Percentiles rank a stretch among this genome's conserved stretches.
Evolutionary conservation across 2,329 filamentous ascomycete species (phyloP).

Genomic region (Aspergillus fijiensis): DNA sequence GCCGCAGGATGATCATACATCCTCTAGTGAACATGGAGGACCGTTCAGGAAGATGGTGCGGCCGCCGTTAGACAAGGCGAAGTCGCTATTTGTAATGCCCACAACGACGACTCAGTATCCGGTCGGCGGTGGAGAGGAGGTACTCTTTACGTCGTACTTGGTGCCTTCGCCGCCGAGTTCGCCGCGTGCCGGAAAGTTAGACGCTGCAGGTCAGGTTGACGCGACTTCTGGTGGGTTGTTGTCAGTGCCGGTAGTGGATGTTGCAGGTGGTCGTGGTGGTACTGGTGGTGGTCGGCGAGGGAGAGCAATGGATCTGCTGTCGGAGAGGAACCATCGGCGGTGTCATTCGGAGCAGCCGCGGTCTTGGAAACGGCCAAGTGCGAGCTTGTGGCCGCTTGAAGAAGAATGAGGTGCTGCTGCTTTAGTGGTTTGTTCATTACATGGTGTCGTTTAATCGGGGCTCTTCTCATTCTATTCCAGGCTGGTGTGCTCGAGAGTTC

Average conservation of each 20-base stretch:
- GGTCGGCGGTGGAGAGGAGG: slow-evolving; percentile 8
- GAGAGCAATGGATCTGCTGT: background rate
- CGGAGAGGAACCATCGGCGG: slow-evolving; percentile 33
- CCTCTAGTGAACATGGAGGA: background rate
- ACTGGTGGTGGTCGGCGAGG: slow-evolving; percentile 1
- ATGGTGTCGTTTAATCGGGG: too few species aligned
- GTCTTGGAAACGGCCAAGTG: slow-evolving; percentile 38
- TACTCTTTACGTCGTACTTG: slow-evolving; percentile 22
- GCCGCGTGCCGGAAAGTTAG: background rate
- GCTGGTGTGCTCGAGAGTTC: too few species aligned
- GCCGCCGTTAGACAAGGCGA: slow-evolving; percentile 32
- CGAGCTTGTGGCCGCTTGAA: slow-evolving; percentile 35
- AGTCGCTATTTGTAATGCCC: slow-evolving; percentile 32
- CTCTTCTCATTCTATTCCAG: too few species aligned
- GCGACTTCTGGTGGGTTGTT: background rate
- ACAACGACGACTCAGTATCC: slow-evolving; percentile 14
- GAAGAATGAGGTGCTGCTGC: slow-evolving; percentile 26
- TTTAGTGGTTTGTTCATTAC: too few species aligned
- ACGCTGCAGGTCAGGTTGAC: background rate
- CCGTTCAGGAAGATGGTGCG: slow-evolving; percentile 32
- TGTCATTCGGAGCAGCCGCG: slow-evolving; percentile 42
- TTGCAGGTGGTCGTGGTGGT: background rate
- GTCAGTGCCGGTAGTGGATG: slow-evolving; percentile 1
- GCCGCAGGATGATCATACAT: background rate
- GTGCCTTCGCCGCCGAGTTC: slow-evolving; percentile 12